Conservation (phyloP, 129 eudicot genomes). For the Logfia minima region DNA sequence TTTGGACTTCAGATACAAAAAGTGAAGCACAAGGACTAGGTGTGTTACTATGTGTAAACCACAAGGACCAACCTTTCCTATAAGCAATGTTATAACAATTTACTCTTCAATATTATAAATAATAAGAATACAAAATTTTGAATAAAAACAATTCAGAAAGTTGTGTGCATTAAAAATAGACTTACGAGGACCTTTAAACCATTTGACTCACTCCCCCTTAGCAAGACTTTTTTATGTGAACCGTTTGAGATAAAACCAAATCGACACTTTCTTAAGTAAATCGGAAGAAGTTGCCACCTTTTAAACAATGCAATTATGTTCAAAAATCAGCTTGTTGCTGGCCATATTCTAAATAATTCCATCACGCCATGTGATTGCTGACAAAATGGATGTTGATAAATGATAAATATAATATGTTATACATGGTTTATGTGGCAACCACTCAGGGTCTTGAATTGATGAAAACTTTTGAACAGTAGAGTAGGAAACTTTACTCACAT, state of each 20-base stretch:
- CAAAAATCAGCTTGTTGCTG: too few relatives aligned
- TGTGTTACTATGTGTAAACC: too few relatives aligned
- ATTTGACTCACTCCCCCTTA: too few relatives aligned
- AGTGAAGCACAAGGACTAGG: too few relatives aligned
- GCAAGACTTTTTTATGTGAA: background rate
- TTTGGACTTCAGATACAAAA: too few relatives aligned
- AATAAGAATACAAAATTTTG: too few relatives aligned
- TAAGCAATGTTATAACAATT: too few relatives aligned
- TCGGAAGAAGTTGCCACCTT: background rate
- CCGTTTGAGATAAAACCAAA: background rate
- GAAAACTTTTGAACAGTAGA: background rate
- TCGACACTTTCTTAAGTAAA: background rate
- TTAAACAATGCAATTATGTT: background rate
- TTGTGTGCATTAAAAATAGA: background rate
- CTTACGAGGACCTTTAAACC: background rate
- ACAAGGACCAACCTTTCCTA: too few relatives aligned
- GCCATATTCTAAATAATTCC: too few relatives aligned
- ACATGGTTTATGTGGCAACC: background rate
- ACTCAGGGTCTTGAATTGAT: background rate
- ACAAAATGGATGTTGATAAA: too few relatives aligned
- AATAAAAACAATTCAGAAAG: background rate
- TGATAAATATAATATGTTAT: background rate
- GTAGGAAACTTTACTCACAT: constrained; percentile 31
- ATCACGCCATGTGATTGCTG: too few relatives aligned
- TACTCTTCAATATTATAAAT: too few relatives aligned